Base-by-base conservation (phyloP, 108 stramenopile genomes). In the Stephanodiscus minutulus region DNA sequence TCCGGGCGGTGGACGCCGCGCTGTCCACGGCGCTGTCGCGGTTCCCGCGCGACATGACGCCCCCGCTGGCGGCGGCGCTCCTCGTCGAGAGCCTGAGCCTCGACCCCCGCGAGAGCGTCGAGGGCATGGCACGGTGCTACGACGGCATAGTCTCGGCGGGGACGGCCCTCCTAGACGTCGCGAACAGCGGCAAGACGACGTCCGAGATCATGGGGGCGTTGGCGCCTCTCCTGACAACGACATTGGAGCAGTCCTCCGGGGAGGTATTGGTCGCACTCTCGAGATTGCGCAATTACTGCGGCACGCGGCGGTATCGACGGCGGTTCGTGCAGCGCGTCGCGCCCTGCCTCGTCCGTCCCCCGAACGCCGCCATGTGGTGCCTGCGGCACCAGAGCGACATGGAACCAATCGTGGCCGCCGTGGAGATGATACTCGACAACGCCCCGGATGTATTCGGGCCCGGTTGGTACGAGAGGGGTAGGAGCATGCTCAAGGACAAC, bases 91-190 rank as follows among this genome's bases (percentile, higher is more conserved):
- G 88, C 64, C 56, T 95, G 15, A 49, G 74, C 39, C 52, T 95
- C 9, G 88, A 91, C 64, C 67, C 68, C n/a, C 31, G 78, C 5
- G 91, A 92, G 76, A 86, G 87, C 50, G 55, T 95, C 5, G 93
- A 94, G 66, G 93, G 93, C 47, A 89, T 95, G 90, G 76, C 89
- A 39, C 88, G 89, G 64, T 95, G 93, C 62, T 95, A 95, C 36
- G 93, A 92, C 62, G 93, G 90, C 8, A 91, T 95, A 52, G 88
- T 92, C 39, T 87, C 86, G 31, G 93, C 91, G 0, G 93, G 93
- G 15, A 77, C 81, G 25, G 93, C 91, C 5, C 43, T 95, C 36
- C 64, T 94, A 44, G 92, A 93, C 65, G 18, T 74, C n/a, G 69
- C 79, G 46, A 33, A 72, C 61, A 35, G 10, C 21, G 48, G 33